Base-by-base conservation (phyloP, 139 green algal genomes). In the Chlorella sp. region DNA sequence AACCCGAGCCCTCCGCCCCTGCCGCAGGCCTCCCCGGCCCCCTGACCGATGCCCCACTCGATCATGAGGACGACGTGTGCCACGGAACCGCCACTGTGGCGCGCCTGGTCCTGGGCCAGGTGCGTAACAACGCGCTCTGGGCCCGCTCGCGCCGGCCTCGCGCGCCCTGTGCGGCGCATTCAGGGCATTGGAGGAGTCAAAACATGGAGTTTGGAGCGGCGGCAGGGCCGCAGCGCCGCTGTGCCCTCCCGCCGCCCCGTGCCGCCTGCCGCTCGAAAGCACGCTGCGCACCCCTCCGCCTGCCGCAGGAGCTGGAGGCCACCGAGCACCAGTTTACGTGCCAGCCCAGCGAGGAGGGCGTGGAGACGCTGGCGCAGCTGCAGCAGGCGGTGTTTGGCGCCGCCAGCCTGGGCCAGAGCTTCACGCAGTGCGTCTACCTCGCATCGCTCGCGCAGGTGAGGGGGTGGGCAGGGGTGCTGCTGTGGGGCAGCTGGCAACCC, bases 321-420 rank as follows among this genome's bases (percentile, higher is more conserved):
- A 39, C 85, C 0, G 78, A 86, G 28, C 83, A 76, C n/a, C 13
- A 26, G 9, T 74, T 76, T 51, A 57, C 73, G 28, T 70, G 51
- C 32, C 30, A 32, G 9, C 74, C 76, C 32, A 85, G 47, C 30
- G 76, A 74, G 13, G 64, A 60, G 57, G 85, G 85, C 18, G 1
- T 68, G 2, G 44, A 85, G 32, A 78, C 56, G 25, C 41, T 88
- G 39, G 20, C 16, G 26, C 38, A 15, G 32, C 51, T 88, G 41
- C 79, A 88, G 72, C 23, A 16, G 2, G 71, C 71, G 23, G 76
- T 88, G 39, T 88, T 80, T 28, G 85, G 85, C 15, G 18, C 39
- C 3, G 60, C 6, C 28, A 65, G 72, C 71, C 23, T 56, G 38
- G 23, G 74, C 11, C 39, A 62, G 26, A 55, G 44, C 72, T 65